These are phyloP conservation scores for Claviceps monticola DNA, from an alignment of 2,329 filamentous ascomycete genomes.

Conservation along the genomic window DNA sequence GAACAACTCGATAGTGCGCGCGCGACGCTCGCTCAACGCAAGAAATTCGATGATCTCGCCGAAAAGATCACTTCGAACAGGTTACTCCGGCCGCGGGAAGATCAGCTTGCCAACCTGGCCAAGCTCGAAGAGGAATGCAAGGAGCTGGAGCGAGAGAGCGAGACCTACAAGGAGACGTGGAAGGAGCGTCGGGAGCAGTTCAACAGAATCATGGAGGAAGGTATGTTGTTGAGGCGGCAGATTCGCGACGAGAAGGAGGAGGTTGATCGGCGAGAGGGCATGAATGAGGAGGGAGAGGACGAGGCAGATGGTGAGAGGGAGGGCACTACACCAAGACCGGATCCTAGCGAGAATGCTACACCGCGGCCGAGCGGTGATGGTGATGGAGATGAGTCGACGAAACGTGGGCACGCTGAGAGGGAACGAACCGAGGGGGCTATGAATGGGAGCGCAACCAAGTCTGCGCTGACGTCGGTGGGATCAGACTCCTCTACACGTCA, in stretches of 20 bases:
- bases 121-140: conserved; percentile 82
- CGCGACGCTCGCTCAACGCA: conserved; percentile 61
- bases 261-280: conserved; percentile 74
- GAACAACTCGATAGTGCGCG: conserved; percentile 65
- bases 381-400: conserved; percentile 14
- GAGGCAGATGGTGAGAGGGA: conserved; percentile 32
- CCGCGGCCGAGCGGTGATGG: conserved; percentile 35
- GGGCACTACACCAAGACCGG: conserved; percentile 36
- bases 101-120: conserved; percentile 61
- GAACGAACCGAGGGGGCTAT: conserved; percentile 8
- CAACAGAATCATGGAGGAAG: conserved; percentile 77
- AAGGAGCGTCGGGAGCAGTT: conserved; percentile 75
- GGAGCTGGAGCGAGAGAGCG: conserved; percentile 73
- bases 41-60: conserved; percentile 76
- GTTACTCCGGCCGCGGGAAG: conserved; percentile 67
- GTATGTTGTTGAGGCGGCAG: conserved; percentile 68
- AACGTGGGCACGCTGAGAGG: conserved; percentile 17
- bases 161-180: conserved; percentile 73
- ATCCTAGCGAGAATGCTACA: conserved; percentile 36
- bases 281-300: conserved; percentile 55
- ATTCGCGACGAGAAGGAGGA: conserved; percentile 95
- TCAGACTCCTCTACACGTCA: conserved; percentile 2
- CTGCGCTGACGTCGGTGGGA: not conserved
- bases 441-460: conserved; percentile 9
- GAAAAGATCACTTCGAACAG: conserved; percentile 75